Base-by-base conservation (phyloP, 805 yeast genomes). In the Zygosaccharomyces gambellarensis region DNA sequence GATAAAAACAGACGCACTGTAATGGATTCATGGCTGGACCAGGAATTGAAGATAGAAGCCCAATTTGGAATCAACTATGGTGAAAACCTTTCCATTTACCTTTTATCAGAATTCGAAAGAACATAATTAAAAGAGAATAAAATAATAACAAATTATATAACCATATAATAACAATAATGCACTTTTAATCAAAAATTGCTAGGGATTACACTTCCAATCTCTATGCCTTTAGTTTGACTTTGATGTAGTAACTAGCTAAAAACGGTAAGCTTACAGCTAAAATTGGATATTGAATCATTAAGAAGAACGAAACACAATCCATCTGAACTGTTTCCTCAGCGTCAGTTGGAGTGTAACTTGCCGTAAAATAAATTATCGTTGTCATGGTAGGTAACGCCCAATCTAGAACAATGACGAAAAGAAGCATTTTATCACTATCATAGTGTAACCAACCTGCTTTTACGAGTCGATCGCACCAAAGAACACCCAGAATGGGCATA, bases 321-420 rank as follows among this genome's bases (percentile, higher is more conserved):
- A 92, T 82, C 65, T 90, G 78, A 5, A 63, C 50, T 41, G 74
- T 72, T 6, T 70, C 72, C n/a, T 48, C 48, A 9, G 69, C 69
- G 19, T 71, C 74, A 2, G 82, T 81, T n/a, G 92, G 94, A 0
- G 90, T 82, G 67, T 81, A 86, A 63, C 87, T 82, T 3, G 96
- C 94, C 1, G 97, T 90, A 49, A 92, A 73, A 65, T 90, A 94
- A 39, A 92, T 83, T 58, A 90, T 76, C 0, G 94, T 79, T 0
- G 98, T 94, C 45, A 97, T 96, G 43, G 89, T 84, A 0, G 99
- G 98, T 28, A 90, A 71, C 0, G 90, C 90, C 69, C 86, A 86
- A 38, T 81, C 80, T 36, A 90, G 73, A 7, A 84, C 83, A 52
- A 87, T 79, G 8, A 90, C 86, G 60, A 94, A 87, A 25, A 85